Conservation (phyloP, 495 filamentous ascomycete genomes). For the Pyronema domesticum region DNA sequence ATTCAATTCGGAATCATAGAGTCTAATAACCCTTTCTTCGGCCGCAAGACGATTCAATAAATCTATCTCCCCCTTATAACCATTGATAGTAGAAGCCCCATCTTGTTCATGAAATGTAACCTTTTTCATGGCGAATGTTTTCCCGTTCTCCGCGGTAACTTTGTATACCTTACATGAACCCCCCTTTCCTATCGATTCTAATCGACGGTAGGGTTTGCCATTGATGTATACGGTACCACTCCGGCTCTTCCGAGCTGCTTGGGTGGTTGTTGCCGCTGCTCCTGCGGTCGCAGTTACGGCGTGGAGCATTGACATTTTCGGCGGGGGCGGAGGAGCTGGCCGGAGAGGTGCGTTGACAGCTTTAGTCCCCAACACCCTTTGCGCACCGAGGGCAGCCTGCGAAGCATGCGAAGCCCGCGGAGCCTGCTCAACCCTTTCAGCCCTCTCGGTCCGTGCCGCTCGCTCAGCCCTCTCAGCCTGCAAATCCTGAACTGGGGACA, state of each 20-base stretch:
- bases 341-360: slow-evolving; percentile 71
- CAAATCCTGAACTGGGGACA: slow-evolving; percentile 6
- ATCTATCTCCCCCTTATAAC: slow-evolving; percentile 96
- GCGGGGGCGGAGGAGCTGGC: slow-evolving; percentile 58
- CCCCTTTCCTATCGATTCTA: slow-evolving; percentile 80
- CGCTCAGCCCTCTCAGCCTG: no score
- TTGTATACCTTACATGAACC: slow-evolving; percentile 88
- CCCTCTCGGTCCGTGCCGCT: no score
- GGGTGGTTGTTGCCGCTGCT: slow-evolving; percentile 38
- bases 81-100: slow-evolving; percentile 61
- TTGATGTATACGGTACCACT: slow-evolving; percentile 63
- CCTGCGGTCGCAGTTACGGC: slow-evolving; percentile 75
- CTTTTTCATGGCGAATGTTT: slow-evolving; percentile 81
- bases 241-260: slow-evolving; percentile 45
- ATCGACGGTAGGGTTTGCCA: slow-evolving; percentile 69
- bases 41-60: slow-evolving; percentile 62
- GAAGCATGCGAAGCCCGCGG: background rate
- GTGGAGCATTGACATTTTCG: slow-evolving; percentile 89
- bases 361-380: slow-evolving; percentile 50
- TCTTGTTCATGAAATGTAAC: slow-evolving; percentile 62
- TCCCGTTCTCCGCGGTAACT: slow-evolving; percentile 90
- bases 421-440: background rate
- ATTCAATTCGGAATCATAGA: slow-evolving; percentile 89
- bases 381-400: slow-evolving; percentile 36
- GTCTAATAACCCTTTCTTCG: slow-evolving; percentile 70